Percentiles rank a stretch among this genome's conserved stretches.
Evolutionary conservation across 169 alveolate genomes (phyloP).

Genomic region (Eimeria tenella): DNA sequence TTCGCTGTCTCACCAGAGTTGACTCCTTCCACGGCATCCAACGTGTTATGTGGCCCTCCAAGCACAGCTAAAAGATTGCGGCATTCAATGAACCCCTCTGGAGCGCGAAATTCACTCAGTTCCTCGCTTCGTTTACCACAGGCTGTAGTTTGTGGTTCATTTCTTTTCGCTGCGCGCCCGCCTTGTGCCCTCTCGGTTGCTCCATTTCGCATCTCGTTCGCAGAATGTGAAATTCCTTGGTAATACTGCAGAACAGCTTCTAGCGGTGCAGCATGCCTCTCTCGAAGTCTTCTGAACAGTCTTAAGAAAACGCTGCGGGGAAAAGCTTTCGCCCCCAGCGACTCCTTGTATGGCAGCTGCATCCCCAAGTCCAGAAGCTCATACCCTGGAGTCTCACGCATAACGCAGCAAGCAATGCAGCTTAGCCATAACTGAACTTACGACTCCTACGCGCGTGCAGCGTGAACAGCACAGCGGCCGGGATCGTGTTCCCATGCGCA

Average conservation of each 20-base stretch:
- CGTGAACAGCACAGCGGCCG: neutral
- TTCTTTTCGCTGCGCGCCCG: neutral
- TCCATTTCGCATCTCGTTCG: neutral
- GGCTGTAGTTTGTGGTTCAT: neutral
- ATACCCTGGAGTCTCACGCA: constrained; percentile 23
- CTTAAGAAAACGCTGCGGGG: constrained; percentile 65
- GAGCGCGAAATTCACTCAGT: no score
- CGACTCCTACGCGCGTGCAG: no score
- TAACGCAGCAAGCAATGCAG: neutral
- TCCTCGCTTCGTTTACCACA: neutral
- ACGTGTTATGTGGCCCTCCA: no score
- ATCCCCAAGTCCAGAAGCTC: constrained; percentile 73
- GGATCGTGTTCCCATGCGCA: neutral
- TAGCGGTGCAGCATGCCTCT: constrained; percentile 19
- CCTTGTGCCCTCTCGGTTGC: neutral
- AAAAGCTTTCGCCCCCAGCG: constrained; percentile 51
- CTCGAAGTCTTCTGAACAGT: constrained; percentile 47
- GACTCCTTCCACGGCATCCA: no score
- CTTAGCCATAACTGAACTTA: no score
- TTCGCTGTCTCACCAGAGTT: no score
- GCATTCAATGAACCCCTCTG: no score
- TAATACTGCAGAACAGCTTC: constrained; percentile 43
- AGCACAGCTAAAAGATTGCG: no score
- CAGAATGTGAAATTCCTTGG: neutral
- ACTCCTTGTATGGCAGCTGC: constrained; percentile 51